A percentile compares a stretch with the other conserved stretches of the same genome.
phyloP scores from a whole-genome alignment of 2,329 filamentous ascomycete genomes.

The Zasmidium angulare region DNA sequence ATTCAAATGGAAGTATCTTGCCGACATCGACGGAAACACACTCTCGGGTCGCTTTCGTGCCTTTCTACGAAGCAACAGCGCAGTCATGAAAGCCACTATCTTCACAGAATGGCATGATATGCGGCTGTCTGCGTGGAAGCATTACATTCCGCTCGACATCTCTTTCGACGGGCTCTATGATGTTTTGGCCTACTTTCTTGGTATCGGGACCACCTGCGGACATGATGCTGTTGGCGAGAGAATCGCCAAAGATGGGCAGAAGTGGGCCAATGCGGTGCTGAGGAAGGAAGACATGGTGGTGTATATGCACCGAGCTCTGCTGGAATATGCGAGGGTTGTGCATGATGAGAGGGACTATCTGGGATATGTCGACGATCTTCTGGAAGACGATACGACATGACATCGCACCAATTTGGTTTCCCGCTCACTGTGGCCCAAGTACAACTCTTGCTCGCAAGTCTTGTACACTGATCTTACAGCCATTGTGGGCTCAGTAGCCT shows the following conservation, averaged over 20 bases:
- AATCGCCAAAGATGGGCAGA: not conserved
- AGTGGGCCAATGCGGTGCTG: not conserved
- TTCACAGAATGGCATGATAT: conserved; percentile 81
- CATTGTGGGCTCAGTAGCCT: too few species aligned
- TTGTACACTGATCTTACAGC: too few species aligned
- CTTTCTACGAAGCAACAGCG: conserved; percentile 66
- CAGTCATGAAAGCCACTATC: conserved; percentile 75
- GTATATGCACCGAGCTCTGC: not conserved
- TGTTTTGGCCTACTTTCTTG: conserved; percentile 63
- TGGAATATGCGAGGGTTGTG: not conserved
- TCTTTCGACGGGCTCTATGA: conserved; percentile 70
- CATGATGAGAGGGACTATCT: not conserved
- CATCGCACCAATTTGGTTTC: too few species aligned
- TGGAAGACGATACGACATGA: not conserved
- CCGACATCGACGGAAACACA: conserved; percentile 71
- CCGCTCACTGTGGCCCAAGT: too few species aligned
- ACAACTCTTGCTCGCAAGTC: too few species aligned
- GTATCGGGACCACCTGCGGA: not conserved
- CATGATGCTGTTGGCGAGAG: not conserved
- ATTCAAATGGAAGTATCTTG: conserved; percentile 64
- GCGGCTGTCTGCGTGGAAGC: conserved; percentile 69
- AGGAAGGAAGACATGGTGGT: not conserved
- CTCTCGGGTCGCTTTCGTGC: conserved; percentile 42
- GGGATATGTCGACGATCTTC: not conserved
- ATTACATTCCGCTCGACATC: conserved; percentile 79